A percentile compares a stretch with the other conserved stretches of the same genome.
Evolutionary conservation across 768 basidiomycete species (phyloP).

Genomic region (Steccherinum ochraceum): DNA sequence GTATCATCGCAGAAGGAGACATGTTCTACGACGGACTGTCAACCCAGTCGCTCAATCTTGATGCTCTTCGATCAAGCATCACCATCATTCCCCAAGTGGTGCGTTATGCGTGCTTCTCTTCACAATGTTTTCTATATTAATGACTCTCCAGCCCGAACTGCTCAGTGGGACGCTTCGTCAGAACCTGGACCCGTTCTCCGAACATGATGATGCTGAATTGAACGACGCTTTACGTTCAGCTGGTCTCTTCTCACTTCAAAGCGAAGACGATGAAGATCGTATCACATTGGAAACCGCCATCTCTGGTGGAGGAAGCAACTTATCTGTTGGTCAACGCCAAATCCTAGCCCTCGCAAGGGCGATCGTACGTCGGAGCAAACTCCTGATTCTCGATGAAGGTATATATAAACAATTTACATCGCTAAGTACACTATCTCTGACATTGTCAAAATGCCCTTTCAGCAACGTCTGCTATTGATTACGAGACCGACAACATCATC

Average conservation of each 20-base stretch:
- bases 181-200: constrained; percentile 53
- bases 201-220: constrained; percentile 46
- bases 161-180: constrained; percentile 49
- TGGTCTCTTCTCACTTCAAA: constrained; percentile 36
- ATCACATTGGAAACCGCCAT: constrained; percentile 39
- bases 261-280: constrained; percentile 26
- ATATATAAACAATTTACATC: too few relatives aligned
- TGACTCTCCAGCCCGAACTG: constrained; percentile 34
- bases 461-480: constrained; percentile 28
- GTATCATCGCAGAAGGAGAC: constrained; percentile 46
- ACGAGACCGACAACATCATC: constrained; percentile 49
- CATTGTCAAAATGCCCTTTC: too few relatives aligned
- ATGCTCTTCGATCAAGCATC: constrained; percentile 44
- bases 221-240: constrained; percentile 42
- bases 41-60: constrained; percentile 42
- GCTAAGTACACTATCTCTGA: too few relatives aligned
- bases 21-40: constrained; percentile 46
- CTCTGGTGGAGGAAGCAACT: constrained; percentile 35
- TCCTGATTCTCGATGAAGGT: constrained; percentile 53
- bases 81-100: constrained; percentile 57
- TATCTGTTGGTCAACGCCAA: constrained; percentile 55
- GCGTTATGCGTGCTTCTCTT: constrained; percentile 16
- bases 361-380: constrained; percentile 46
- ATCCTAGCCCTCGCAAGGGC: constrained; percentile 59
- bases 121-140: neutral